Base-by-base conservation (phyloP, 208 protist species). In the Leishmania turanica region DNA sequence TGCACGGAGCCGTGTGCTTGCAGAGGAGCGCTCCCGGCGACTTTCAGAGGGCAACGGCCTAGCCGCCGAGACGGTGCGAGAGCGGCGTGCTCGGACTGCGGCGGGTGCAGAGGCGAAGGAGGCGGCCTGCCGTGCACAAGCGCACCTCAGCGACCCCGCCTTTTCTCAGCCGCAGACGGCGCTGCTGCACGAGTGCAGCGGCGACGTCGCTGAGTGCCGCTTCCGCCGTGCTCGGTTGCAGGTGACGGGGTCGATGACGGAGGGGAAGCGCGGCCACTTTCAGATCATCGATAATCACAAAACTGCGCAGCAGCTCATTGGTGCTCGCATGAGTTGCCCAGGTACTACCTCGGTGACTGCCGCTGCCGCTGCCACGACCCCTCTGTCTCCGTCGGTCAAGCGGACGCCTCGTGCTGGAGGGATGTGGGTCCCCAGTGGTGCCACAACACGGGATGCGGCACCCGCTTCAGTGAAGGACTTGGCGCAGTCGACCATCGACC, bases 11-110 rank as follows among this genome's bases (percentile, higher is more conserved):
- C 74, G 80, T 1, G 51, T 42, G n/a, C 84, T 88, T 31, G 80
- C 81, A 40, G 83, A 76, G 84, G 77, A 86, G 51, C 56, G 79
- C 21, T 84, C 88, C 19, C 84, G 82, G 31, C 69, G 77, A 51
- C 82, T 84, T 49, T 80, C 84, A 21, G 24, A 75, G 17, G 17
- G 45, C 82, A 60, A 8, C 82, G 77, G 13, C 76, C 76, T 49
- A 60, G 70, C 71, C 37, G 70, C 73, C 31, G 78, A 86, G 74
- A 79, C 79, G 27, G 79, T 66, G 64, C 79, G 79, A 13, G 73
- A 75, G 65, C 73, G 73, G 19, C 79, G 73, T 15, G 51, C 65
- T n/a, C 27, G 70, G 7, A 66, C 64, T 58, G 75, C 75, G 9
- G 76, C 81, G 17, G 51, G 47, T 3, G 68, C 68, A 15, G 58